phyloP scores from a whole-genome alignment of 257 asterid species.

The Solanum ossicruentum region DNA sequence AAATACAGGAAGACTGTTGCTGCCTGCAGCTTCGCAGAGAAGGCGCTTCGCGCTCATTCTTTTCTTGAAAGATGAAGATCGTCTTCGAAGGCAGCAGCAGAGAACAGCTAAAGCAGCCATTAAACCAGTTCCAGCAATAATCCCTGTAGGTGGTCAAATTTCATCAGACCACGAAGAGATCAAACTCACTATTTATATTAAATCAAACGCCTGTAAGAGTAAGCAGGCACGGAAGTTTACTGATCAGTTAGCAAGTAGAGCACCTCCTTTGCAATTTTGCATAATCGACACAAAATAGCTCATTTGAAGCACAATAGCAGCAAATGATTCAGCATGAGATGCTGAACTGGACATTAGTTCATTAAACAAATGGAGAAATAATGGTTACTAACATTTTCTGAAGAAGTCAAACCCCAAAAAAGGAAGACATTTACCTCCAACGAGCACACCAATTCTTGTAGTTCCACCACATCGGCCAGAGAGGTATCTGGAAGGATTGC shows the following conservation, averaged over 20 bases:
- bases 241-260: not conserved
- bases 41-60: conserved; percentile 48
- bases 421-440: conserved; percentile 43
- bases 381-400: not conserved
- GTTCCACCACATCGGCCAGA: conserved; percentile 38
- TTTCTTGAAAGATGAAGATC: conserved; percentile 27
- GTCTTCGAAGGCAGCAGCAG: conserved; percentile 32
- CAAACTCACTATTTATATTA: not conserved
- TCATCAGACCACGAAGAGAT: not conserved
- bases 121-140: conserved; percentile 51
- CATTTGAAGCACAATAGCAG: not conserved
- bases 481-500: conserved; percentile 21
- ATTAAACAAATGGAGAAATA: not conserved
- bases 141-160: conserved; percentile 21
- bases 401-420: not conserved
- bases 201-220: not conserved
- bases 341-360: not conserved
- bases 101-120: conserved; percentile 21
- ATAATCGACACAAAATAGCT: too few species aligned
- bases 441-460: conserved; percentile 34
- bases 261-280: too few species aligned
- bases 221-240: not conserved
- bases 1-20: conserved; percentile 42
- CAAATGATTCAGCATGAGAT: not conserved
- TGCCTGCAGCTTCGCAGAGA: conserved; percentile 60